phyloP scores from a whole-genome alignment of 129 eudicot genomes.

The Erigeron canadensis region DNA sequence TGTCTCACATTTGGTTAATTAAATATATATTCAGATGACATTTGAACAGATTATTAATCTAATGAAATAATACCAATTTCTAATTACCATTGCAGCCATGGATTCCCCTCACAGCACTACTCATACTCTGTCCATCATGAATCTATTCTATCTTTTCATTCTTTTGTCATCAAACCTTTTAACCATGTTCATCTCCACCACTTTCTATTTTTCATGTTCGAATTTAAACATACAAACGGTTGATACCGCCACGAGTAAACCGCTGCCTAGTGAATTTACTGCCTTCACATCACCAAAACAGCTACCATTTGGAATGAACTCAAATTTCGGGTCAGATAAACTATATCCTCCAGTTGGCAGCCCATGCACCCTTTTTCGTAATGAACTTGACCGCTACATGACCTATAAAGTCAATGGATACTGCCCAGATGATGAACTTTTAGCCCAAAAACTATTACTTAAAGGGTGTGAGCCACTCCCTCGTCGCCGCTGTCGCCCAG shows the following conservation, averaged over 20 bases:
- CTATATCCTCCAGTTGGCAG: constrained; percentile 60
- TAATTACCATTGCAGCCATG: constrained; percentile 35
- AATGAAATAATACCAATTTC: not conserved
- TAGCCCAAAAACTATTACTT: constrained; percentile 59
- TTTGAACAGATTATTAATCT: too few relatives aligned
- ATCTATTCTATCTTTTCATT: constrained; percentile 44
- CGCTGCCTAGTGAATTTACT: constrained; percentile 50
- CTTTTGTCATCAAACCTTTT: constrained; percentile 58
- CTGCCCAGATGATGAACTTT: constrained; percentile 63
- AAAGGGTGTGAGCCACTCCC: constrained; percentile 79
- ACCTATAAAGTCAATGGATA: constrained; percentile 51
- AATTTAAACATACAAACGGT: constrained; percentile 13
- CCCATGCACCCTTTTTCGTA: constrained; percentile 44
- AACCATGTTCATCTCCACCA: constrained; percentile 53
- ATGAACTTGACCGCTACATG: constrained; percentile 45
- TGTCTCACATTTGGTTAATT: too few relatives aligned
- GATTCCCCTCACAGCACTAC: constrained; percentile 31
- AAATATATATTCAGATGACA: too few relatives aligned
- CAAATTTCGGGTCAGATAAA: constrained; percentile 50
- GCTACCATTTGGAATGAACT: constrained; percentile 61
- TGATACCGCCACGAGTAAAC: constrained; percentile 21
- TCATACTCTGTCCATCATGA: not conserved
- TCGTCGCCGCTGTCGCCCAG: constrained; percentile 67
- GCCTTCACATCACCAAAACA: constrained; percentile 63
- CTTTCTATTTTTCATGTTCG: constrained; percentile 43